Evolutionary conservation across 2,329 filamentous ascomycete species (phyloP).

Genomic region (Talaromyces funiculosus): DNA sequence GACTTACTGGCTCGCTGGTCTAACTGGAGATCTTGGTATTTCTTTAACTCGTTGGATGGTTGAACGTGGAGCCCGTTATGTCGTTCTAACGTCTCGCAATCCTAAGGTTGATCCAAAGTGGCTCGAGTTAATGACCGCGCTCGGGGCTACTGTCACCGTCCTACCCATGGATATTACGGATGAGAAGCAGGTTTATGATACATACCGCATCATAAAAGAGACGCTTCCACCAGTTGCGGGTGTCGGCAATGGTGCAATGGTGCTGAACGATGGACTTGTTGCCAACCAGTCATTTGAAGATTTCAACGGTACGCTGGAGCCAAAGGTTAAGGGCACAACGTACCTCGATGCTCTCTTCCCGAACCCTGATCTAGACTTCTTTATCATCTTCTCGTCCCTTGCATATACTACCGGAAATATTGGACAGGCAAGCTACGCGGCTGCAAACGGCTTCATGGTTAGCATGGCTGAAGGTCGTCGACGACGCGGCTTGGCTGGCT

Average conservation of each 20-base stretch:
- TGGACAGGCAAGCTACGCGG: slow-evolving; percentile 36
- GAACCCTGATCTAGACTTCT: slow-evolving; percentile 31
- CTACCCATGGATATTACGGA: slow-evolving; percentile 3
- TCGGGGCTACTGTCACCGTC: neutral
- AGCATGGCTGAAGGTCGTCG: slow-evolving; percentile 14
- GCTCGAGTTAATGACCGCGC: neutral
- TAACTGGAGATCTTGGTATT: slow-evolving; percentile 53
- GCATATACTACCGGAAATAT: slow-evolving; percentile 21
- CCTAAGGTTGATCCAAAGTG: slow-evolving; percentile 17
- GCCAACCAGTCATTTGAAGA: slow-evolving; percentile 27
- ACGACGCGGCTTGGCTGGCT: slow-evolving; percentile 14
- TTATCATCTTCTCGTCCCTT: slow-evolving; percentile 33
- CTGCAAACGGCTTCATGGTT: slow-evolving; percentile 21
- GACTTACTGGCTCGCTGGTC: slow-evolving; percentile 53
- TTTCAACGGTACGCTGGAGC: slow-evolving; percentile 25
- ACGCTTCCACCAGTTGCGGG: slow-evolving; percentile 28
- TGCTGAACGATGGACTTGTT: slow-evolving; percentile 32
- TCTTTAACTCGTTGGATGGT: slow-evolving; percentile 49
- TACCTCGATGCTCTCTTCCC: slow-evolving; percentile 20
- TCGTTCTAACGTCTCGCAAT: slow-evolving; percentile 51
- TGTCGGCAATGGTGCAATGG: slow-evolving; percentile 35
- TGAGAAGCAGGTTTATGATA: neutral
- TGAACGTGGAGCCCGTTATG: slow-evolving; percentile 45
- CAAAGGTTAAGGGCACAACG: slow-evolving; percentile 37
- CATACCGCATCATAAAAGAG: neutral